Base-by-base conservation (phyloP, 495 filamentous ascomycete genomes). In the Apiosordaria backusii region DNA sequence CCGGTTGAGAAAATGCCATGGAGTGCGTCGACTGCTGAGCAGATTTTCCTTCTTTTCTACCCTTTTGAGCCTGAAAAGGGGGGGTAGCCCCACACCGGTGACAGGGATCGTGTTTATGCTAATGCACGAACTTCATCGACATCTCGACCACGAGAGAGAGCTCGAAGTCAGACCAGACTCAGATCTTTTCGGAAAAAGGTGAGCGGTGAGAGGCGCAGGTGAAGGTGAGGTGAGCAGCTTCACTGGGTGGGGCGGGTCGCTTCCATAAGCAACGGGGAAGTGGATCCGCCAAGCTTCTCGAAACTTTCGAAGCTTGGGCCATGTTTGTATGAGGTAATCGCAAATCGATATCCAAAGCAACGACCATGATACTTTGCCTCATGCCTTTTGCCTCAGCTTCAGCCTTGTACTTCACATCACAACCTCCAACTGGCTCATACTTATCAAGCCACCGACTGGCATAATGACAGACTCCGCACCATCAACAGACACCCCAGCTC, bases 401-500 rank as follows among this genome's bases (percentile, higher is more conserved):
- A 23, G n/a, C n/a, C 52, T 55, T 55, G n/a, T 10, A 55, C 52
- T 10, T 4, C n/a, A 22, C n/a, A 55, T 23, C 9, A 18, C 21
- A 54, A 54, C 50, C 1, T 54, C 1, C 50, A 5, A 15, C 4
- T 10, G 10, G 6, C 29, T 10, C 3, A 6, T 35, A 6, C 3
- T 35, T 35, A 5, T 35, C 0, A 35, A 35, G 6, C 29, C 29
- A 35, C 29, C 29, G 6, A 4, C 5, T 5, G 10, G 10, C 9
- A 45, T 9, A 45, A 35, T 23, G 19, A 25, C 22, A 50, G 50
- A 6, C 13, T 26, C n/a, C 10, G 27, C n/a, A 21, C 21, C 29
- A 13, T 19, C 27, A 24, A 66, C 13, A 9, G 65, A 19, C 0
- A 72, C 72, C 71, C 72, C 70, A 0, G 68, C 72, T 27, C n/a